Conservation (phyloP, 164 flowering plant genomes). For the grape (Vitis vinifera) region ASM3070453v1 NC_081811.1:7913001-7913500, state of each 20-base stretch:
- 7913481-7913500: slow-evolving; percentile 5
- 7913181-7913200: slow-evolving; percentile 48
- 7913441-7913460: slow-evolving; percentile 19
- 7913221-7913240: slow-evolving; percentile 33
- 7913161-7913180: slow-evolving; percentile 74
- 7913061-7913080: slow-evolving; percentile 55
- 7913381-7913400: slow-evolving; percentile 51
- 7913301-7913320: slow-evolving; percentile 53
- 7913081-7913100: slow-evolving; percentile 38
- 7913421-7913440: slow-evolving; percentile 7
- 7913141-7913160: slow-evolving; percentile 66
- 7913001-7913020: slow-evolving; percentile 76
- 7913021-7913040: slow-evolving; percentile 66
- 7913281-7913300: slow-evolving; percentile 56
- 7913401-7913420: slow-evolving; percentile 18
- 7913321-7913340: slow-evolving; percentile 56
- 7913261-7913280: slow-evolving; percentile 51
- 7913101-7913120: slow-evolving; percentile 40
- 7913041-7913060: slow-evolving; percentile 76
- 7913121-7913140: slow-evolving; percentile 62
- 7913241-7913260: slow-evolving; percentile 24
- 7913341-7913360: slow-evolving; percentile 59
- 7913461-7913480: slow-evolving; percentile 39
- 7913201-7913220: slow-evolving; percentile 40
- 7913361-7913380: slow-evolving; percentile 60